Evolutionary conservation across 1,284 basidiomycete species (phyloP).

Genomic region (Boletus hoseneyae): DNA sequence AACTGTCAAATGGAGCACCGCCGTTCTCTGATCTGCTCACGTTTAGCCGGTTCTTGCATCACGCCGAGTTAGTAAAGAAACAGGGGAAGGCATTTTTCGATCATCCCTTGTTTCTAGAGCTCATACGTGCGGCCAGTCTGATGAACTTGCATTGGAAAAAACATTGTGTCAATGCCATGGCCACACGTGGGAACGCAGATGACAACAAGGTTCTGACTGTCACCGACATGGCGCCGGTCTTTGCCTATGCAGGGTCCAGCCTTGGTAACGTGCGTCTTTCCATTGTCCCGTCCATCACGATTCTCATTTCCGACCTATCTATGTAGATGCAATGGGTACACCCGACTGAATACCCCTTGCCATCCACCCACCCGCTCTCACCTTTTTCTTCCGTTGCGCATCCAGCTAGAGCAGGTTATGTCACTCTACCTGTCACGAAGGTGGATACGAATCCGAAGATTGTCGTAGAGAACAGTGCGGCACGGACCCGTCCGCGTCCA

Average conservation of each 20-base stretch:
- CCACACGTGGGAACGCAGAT: too few species aligned
- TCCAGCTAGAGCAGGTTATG: conserved; percentile 22
- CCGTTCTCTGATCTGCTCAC: conserved; percentile 42
- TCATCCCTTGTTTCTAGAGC: conserved; percentile 52
- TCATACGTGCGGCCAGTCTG: conserved; percentile 27
- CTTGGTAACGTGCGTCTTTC: conserved; percentile 12
- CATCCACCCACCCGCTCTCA: too few species aligned
- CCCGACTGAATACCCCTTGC: not conserved
- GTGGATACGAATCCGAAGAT: not conserved
- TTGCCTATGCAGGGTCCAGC: conserved; percentile 8
- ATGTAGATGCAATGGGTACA: too few species aligned
- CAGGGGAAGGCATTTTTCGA: conserved; percentile 35
- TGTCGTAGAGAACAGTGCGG: conserved; percentile 1
- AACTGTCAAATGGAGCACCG: conserved; percentile 35
- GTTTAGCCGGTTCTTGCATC: conserved; percentile 3
- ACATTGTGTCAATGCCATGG: too few species aligned
- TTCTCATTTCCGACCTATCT: not conserved
- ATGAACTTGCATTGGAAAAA: too few species aligned
- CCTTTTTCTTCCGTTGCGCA: conserved; percentile 10
- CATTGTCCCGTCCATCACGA: too few species aligned
- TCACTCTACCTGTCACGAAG: conserved; percentile 2
- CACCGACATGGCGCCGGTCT: not conserved
- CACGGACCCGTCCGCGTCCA: not conserved
- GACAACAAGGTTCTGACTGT: not conserved
- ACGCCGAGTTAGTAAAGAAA: conserved; percentile 29